phyloP scores from a whole-genome alignment of 805 yeast genomes.

The Isabelozyma heimii region DNA sequence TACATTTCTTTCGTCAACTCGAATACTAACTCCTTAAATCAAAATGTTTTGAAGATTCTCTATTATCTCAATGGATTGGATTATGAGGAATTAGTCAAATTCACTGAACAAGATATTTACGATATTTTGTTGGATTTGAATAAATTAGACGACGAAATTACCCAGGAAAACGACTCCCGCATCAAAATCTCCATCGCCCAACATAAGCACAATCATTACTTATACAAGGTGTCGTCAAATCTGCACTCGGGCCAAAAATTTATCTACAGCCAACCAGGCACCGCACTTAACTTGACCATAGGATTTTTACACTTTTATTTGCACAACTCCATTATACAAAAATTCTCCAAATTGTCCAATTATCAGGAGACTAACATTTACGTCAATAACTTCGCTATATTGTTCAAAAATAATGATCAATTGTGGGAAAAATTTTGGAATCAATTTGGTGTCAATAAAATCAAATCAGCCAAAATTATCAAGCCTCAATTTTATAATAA shows the following conservation, averaged over 20 bases:
- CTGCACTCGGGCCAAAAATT: not conserved
- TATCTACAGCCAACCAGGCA: conserved; percentile 1
- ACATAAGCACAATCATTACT: conserved; percentile 32
- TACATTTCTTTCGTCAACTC: conserved; percentile 47
- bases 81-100: conserved; percentile 44
- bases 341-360: conserved; percentile 22
- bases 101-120: conserved; percentile 30
- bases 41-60: conserved; percentile 48
- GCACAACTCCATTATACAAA: conserved; percentile 5
- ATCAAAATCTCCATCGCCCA: conserved; percentile 29
- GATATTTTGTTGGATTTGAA: conserved; percentile 10
- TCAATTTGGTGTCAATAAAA: conserved; percentile 30
- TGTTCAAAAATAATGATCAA: conserved; percentile 53
- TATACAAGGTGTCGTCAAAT: conserved; percentile 10
- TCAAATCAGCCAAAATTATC: conserved; percentile 41
- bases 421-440: conserved; percentile 38
- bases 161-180: conserved; percentile 1
- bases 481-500: conserved; percentile 37
- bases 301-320: conserved; percentile 4
- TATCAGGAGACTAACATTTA: conserved; percentile 72
- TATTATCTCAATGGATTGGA: conserved; percentile 45
- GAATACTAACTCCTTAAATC: conserved; percentile 24
- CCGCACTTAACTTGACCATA: conserved; percentile 4
- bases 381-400: conserved; percentile 58
- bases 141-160: conserved; percentile 5